Evolutionary conservation across 495 filamentous ascomycete species (phyloP), one percentile per base, ranked within the genome.

Genomic region (Hyphodiscus hymeniophilus): DNA sequence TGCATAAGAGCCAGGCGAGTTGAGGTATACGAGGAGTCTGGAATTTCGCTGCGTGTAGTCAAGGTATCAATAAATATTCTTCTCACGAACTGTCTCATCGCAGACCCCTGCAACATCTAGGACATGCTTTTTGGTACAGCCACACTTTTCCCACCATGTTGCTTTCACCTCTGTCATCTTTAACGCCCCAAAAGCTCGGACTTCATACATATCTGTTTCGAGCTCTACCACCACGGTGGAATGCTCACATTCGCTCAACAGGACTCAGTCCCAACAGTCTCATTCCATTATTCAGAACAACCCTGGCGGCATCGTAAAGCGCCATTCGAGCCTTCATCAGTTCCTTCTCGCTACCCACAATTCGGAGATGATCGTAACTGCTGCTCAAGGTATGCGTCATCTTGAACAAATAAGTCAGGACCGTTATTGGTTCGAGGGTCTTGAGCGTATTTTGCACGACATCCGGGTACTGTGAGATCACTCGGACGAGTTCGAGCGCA

Each of bases 301-400:
- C 81, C 50, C 84, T 73, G 2, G 86, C 85, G 11, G 84, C 73
- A 56, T 85, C 82, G 60, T 94, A 95, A 45, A 95, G 67, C 2
- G 87, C 86, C 75, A 91, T 80, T 42, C 87, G 78, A 22, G 86
- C 84, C 63, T 79, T 79, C 71, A 82, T 85, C 30, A 86, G 56
- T 58, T 82, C 82, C 13, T 73, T 74, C 59, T 76, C 75, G 57
- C 79, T 86, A 38, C 85, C 85, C 11, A 91, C 75, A 20, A 94
- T 83, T 60, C 84, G 75, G 26, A 94, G 73, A 3, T 85, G 76
- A 56, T 89, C 87, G 61, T 92, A 94, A 62, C 82, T 84, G 31
- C 81, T 85, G 70, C 84, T 90, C 45, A 94, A 65, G 42, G 80
- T 72, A 61, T 92, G 88, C 1, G 86, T 94, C 82, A 95, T 84